These are phyloP conservation scores for Phytophthora europaea DNA, from an alignment of 352 stramenopile genomes.

Conservation along the genomic window DNA sequence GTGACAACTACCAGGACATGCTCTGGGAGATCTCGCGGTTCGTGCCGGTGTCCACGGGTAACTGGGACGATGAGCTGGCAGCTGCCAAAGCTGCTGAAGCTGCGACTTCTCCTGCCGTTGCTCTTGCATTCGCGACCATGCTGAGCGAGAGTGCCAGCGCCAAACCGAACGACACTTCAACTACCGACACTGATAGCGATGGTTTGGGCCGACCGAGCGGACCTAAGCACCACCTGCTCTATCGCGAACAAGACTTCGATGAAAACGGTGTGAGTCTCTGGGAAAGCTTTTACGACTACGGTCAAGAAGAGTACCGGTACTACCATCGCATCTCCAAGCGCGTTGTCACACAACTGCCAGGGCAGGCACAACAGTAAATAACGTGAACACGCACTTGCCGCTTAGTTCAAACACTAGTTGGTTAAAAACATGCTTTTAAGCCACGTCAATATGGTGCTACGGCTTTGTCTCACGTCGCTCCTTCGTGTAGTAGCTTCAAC, in stretches of 20 bases:
- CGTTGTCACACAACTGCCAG: constrained; percentile 42
- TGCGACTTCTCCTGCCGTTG: constrained; percentile 23
- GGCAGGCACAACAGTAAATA: constrained; percentile 5
- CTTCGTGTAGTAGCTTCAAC: neutral
- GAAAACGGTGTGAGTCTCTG: constrained; percentile 67
- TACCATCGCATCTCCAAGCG: constrained; percentile 78
- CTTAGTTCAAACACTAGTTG: neutral
- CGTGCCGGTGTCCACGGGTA: constrained; percentile 54
- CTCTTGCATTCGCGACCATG: constrained; percentile 30
- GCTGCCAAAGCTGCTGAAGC: constrained; percentile 1
- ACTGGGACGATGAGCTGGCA: constrained; percentile 32
- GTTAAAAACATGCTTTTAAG: neutral
- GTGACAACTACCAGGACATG: constrained; percentile 74
- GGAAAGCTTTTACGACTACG: constrained; percentile 79
- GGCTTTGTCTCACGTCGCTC: neutral
- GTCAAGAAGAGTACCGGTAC: constrained; percentile 62
- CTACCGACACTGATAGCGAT: neutral
- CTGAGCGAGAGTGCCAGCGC: constrained; percentile 9
- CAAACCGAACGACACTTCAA: constrained; percentile 7
- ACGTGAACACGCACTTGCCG: neutral
- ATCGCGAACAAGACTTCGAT: constrained; percentile 60
- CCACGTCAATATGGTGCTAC: constrained; percentile 4
- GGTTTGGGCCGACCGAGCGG: neutral
- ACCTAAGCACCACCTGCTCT: constrained; percentile 30
- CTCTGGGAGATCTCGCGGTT: constrained; percentile 72